These are phyloP conservation scores for Cornus controversa DNA, from an alignment of 148 eudicot species.

Conservation along the genomic window DNA sequence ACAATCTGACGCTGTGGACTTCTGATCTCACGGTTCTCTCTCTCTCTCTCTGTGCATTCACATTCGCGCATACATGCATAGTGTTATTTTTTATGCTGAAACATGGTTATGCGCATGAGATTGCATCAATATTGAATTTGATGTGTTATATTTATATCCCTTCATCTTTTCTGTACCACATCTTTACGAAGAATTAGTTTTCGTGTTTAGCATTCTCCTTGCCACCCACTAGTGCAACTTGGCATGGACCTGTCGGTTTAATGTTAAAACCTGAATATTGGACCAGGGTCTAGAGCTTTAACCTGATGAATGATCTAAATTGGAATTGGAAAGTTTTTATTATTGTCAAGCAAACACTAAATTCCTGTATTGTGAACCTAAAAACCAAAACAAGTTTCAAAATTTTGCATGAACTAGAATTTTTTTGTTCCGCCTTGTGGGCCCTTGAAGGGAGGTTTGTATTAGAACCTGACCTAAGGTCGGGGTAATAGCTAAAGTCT, in stretches of 20 bases:
- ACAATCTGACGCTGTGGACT: conserved; percentile 72
- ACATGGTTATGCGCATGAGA: not conserved
- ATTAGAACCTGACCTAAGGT: not conserved
- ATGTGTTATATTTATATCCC: not conserved
- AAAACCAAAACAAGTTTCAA: no score
- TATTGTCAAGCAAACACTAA: no score
- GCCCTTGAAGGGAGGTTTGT: no score
- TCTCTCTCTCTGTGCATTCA: not conserved
- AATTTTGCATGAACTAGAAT: no score
- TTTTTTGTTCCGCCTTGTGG: no score
- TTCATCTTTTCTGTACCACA: not conserved
- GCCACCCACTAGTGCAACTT: not conserved
- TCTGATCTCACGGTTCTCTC: conserved; percentile 49
- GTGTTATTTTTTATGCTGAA: not conserved
- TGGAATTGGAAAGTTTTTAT: no score
- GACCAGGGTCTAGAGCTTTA: no score
- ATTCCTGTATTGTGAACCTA: no score
- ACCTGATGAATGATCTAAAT: no score
- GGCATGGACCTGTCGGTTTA: not conserved
- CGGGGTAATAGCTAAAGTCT: not conserved
- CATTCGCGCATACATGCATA: not conserved
- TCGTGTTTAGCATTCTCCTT: not conserved
- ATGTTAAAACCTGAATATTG: no score
- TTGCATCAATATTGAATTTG: no score
- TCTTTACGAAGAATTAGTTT: not conserved